A percentile compares a stretch with the other conserved stretches of the same genome.
These are phyloP conservation scores for Cutaneotrichosporon dermatis DNA, from an alignment of 1,284 basidiomycete species.

Conservation along the genomic window DNA sequence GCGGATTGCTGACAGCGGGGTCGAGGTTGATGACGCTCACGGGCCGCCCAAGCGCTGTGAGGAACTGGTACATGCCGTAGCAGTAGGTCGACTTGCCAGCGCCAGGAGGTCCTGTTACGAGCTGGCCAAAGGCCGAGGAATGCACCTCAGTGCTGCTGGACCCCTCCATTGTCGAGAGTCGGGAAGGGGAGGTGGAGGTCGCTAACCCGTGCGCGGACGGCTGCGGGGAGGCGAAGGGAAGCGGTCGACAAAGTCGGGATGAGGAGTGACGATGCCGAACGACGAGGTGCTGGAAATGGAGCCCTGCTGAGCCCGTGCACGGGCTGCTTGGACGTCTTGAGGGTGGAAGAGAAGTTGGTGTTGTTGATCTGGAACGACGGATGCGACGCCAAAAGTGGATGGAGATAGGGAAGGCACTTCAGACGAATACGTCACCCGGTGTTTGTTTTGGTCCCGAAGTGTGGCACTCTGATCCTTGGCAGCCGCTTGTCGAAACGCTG, in stretches of 20 bases:
- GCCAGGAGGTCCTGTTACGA: slow-evolving; percentile 88
- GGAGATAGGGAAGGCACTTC: slow-evolving; percentile 5
- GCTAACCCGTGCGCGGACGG: slow-evolving; percentile 3
- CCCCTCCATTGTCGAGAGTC: slow-evolving; percentile 1
- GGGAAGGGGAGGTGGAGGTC: slow-evolving; percentile 30
- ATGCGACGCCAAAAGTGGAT: slow-evolving; percentile 13
- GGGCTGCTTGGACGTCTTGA: background rate
- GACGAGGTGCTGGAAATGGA: slow-evolving; percentile 1
- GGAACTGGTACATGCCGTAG: slow-evolving; percentile 79
- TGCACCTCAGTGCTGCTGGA: slow-evolving; percentile 18
- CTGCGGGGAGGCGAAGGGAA: slow-evolving; percentile 9
- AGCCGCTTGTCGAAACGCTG: slow-evolving; percentile 12
- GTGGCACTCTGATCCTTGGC: slow-evolving; percentile 12
- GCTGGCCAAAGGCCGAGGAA: slow-evolving; percentile 41
- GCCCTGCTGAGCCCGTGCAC: background rate
- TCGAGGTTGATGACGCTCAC: slow-evolving; percentile 91
- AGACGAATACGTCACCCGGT: slow-evolving; percentile 8
- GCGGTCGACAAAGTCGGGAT: slow-evolving; percentile 3
- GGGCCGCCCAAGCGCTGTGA: slow-evolving; percentile 77
- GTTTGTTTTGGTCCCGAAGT: slow-evolving; percentile 10
- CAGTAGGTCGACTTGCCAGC: slow-evolving; percentile 93
- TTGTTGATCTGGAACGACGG: slow-evolving; percentile 2
- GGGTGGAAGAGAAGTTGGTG: background rate
- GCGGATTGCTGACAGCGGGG: slow-evolving; percentile 81
- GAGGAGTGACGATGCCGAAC: background rate